Evolutionary conservation across 768 basidiomycete species (phyloP).

Genomic region (Hirschioporus abietinus): DNA sequence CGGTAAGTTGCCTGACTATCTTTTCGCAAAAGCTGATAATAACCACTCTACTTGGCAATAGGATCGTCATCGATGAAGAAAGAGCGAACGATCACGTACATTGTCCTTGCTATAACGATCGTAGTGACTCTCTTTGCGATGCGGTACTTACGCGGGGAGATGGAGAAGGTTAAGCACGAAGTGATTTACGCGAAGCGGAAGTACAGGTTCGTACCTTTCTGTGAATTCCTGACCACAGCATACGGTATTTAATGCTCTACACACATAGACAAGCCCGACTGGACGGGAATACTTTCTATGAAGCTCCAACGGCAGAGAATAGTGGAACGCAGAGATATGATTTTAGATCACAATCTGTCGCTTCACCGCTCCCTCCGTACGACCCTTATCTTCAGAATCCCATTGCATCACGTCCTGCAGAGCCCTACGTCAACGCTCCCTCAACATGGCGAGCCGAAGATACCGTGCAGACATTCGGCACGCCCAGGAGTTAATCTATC

Average conservation of each 20-base stretch:
- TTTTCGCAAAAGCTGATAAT: background rate
- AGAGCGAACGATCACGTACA: slow-evolving; percentile 30
- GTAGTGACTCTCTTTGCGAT: slow-evolving; percentile 33
- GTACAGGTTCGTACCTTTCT: slow-evolving; percentile 8
- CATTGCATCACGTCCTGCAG: background rate
- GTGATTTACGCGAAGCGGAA: slow-evolving; percentile 20
- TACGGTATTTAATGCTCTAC: background rate
- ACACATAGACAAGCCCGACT: background rate
- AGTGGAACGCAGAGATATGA: background rate
- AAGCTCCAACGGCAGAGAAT: background rate
- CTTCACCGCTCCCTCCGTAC: background rate
- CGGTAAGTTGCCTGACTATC: background rate
- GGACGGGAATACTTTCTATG: background rate
- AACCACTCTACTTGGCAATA: too few relatives aligned
- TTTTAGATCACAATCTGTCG: too few relatives aligned
- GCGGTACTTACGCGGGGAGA: slow-evolving; percentile 34
- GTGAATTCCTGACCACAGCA: background rate
- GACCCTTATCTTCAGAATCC: background rate
- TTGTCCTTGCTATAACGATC: slow-evolving; percentile 32
- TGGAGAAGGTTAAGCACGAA: slow-evolving; percentile 21
- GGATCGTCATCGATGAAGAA: background rate
- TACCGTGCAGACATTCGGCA: background rate
- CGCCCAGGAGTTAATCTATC: too few relatives aligned
- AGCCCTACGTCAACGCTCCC: background rate
- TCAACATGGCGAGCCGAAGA: background rate